phyloP scores from a whole-genome alignment of 768 basidiomycete genomes.

The Cystofilobasidium capitatum region DNA sequence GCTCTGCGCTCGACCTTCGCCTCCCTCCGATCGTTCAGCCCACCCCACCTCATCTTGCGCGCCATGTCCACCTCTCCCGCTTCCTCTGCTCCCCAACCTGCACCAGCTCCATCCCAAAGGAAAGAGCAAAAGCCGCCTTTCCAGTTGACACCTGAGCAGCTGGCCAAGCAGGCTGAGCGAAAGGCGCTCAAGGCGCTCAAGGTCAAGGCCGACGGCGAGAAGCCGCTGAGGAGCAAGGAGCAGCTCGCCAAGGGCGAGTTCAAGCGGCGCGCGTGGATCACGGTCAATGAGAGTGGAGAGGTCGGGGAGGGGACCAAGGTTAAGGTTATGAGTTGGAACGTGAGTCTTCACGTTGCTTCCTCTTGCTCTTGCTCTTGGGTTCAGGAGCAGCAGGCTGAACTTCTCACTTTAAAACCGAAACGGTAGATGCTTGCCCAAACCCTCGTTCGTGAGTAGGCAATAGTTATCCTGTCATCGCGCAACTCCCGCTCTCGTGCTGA shows the following conservation, averaged over 20 bases:
- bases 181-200: constrained; percentile 7
- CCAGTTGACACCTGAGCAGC: constrained; percentile 17
- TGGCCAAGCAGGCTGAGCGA: constrained; percentile 10
- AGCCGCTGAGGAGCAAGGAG: constrained; percentile 14
- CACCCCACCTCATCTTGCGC: not conserved
- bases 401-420: not conserved
- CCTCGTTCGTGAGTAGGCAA: constrained; percentile 15
- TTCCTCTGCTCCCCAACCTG: constrained; percentile 16
- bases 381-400: too few species aligned
- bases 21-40: not conserved
- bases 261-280: constrained; percentile 5
- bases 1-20: not conserved
- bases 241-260: constrained; percentile 19
- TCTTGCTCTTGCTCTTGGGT: too few species aligned
- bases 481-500: not conserved
- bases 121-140: not conserved
- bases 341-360: not conserved
- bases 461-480: not conserved
- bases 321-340: constrained; percentile 26
- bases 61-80: constrained; percentile 26
- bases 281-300: not conserved
- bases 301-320: not conserved
- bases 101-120: too few species aligned
- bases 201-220: not conserved
- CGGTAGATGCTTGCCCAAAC: constrained; percentile 26